Evolutionary conservation across 164 flowering plant genomes (phyloP).

Genomic region (Houttuynia cordata): DNA sequence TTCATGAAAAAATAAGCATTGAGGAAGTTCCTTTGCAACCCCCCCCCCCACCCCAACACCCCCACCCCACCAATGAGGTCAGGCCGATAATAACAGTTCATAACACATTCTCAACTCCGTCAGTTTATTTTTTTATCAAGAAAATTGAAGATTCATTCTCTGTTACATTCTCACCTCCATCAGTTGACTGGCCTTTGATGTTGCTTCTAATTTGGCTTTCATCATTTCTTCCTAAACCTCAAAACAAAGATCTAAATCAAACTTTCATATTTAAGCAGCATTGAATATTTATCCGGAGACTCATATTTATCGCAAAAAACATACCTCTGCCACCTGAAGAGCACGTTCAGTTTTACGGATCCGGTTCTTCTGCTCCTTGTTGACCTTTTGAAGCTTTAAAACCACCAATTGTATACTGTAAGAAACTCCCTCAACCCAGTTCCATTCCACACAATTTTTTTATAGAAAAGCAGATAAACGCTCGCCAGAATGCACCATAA

Average conservation of each 20-base stretch:
- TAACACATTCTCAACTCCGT: constrained; percentile 31
- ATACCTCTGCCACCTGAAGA: constrained; percentile 75
- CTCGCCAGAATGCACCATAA: neutral
- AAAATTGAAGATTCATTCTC: too few relatives aligned
- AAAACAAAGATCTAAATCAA: neutral
- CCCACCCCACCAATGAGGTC: too few relatives aligned
- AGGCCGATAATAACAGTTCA: too few relatives aligned
- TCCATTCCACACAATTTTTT: neutral
- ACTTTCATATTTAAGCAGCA: neutral
- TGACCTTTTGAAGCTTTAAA: constrained; percentile 54
- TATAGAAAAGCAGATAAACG: neutral
- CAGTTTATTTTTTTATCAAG: too few relatives aligned
- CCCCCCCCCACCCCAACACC: too few relatives aligned
- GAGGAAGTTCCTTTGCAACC: too few relatives aligned
- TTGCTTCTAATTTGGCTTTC: constrained; percentile 59
- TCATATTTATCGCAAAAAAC: neutral
- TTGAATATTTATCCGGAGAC: neutral
- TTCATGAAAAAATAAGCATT: too few relatives aligned
- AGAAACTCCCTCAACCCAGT: neutral
- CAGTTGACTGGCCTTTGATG: constrained; percentile 47
- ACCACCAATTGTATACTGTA: neutral
- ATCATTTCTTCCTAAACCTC: constrained; percentile 57
- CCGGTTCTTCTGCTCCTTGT: constrained; percentile 56
- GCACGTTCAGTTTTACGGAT: constrained; percentile 82
- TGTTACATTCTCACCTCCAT: constrained; percentile 38